Base-by-base conservation (phyloP, 2,329 filamentous ascomycete species). In the Orbilia blumenaviensis region DNA sequence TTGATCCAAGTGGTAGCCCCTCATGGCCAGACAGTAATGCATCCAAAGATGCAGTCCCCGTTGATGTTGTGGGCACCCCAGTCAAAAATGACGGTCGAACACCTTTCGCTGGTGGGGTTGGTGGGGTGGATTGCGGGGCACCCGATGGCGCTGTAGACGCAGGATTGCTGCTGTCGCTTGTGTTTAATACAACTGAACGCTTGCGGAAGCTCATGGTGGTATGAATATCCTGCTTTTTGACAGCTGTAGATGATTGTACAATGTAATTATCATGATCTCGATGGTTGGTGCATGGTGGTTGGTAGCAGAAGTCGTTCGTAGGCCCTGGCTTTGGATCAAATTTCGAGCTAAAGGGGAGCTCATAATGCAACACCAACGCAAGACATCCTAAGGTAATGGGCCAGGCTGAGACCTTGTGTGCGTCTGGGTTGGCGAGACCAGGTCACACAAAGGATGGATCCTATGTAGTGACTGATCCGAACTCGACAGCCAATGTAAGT, bases 51-150 rank as follows among this genome's bases (percentile, higher is more conserved):
- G 89, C 87, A 0, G 93, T 94, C 21, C 95, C 95, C 0, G 95
- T 98, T 0, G 95, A 99, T 1, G 92, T 98, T 6, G 92, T 96
- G 38, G 89, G 87, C 54, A 93, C 90, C 67, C 94, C 94, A 81
- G 97, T 94, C 32, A 96, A 85, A 52, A 94, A 92, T 10, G 95
- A 99, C 14, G 94, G 92, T 58, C 94, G 89, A 21, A 93, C 87
- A 72, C 79, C 79, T 5, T 78, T 56, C 16, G 66, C 38, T 48
- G 63, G 56, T 29, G 76, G 71, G 27, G 62, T 71, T 54, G 73
- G 66, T 10, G 75, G 62, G 60, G 68, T 46, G 10, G 63, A 46
- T 58, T 16, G 44, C 52, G 82, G 80, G 71, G 80, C 79, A 38
- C 12, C 50, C 41, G 58, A 2, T 18, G 48, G 18, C n/a, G 48